Conservation (phyloP, 73 alveolate genomes). For the Paramecium primaurelia region DNA sequence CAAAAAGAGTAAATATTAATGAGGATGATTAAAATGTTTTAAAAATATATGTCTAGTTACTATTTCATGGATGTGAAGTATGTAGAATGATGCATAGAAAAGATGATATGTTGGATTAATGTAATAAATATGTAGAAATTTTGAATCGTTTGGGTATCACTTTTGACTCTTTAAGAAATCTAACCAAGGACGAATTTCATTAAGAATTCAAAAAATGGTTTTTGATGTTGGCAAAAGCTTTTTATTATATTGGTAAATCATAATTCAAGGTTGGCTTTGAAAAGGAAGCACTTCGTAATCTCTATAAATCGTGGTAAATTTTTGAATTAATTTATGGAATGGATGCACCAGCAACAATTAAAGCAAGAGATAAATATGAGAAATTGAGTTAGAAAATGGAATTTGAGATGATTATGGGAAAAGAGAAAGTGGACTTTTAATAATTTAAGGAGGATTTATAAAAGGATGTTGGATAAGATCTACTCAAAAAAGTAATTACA, state of each 20-base stretch:
- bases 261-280: slow-evolving; percentile 36
- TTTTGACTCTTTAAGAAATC: not conserved
- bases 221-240: slow-evolving; percentile 3
- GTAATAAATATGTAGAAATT: not conserved
- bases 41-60: not conserved
- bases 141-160: not conserved
- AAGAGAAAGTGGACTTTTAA: not conserved
- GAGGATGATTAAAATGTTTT: slow-evolving; percentile 30
- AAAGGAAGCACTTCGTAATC: not conserved
- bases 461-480: not conserved
- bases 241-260: slow-evolving; percentile 22
- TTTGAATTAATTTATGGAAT: not conserved
- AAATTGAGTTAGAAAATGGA: slow-evolving; percentile 43
- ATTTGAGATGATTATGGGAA: slow-evolving; percentile 25
- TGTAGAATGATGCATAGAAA: slow-evolving; percentile 22
- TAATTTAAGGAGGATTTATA: not conserved
- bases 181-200: slow-evolving; percentile 24
- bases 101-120: slow-evolving; percentile 38
- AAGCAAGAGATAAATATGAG: slow-evolving; percentile 15
- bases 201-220: not conserved
- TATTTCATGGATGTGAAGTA: not conserved
- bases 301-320: slow-evolving; percentile 14
- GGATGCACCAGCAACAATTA: not conserved
- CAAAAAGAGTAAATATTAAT: not conserved
- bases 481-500: not conserved